Evolutionary conservation across 2,329 filamentous ascomycete genomes (phyloP), one percentile per base, ranked within the genome.

Genomic region (Sarocladium strictum): DNA sequence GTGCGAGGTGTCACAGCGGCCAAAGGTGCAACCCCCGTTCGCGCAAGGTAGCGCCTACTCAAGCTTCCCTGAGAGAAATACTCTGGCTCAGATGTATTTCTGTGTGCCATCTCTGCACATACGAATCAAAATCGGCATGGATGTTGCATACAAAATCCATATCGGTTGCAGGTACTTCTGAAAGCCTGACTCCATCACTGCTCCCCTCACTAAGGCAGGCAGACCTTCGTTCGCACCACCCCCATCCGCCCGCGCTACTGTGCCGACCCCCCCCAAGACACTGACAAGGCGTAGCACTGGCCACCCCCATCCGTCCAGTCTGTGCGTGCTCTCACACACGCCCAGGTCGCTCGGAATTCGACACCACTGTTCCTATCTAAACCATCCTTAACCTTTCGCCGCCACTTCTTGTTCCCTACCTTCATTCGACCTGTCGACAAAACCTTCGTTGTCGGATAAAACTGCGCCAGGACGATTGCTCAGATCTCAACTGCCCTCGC

Each of bases 231-330:
- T 38, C 17, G 40, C 40, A 32, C 10, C 5, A 7, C 43, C 6
- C 27, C 47, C 29, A 23, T 51, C 27, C 27, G 47, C 47, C 15
- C 27, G 47, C 47, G 47, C 27, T 51, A 33, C 27, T 11, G 26
- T 51, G 29, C 24, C 17, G 47, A 51, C 47, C 27, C 47, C 23
- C 40, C 43, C 26, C 10, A 49, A 24, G 43, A 27, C 26, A 32
- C 26, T 7, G 26, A 32, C 43, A 23, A 17, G 26, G 43, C 43
- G 23, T 35, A 51, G n/a, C 12, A 51, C 27, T 51, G 47, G 47
- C 47, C 27, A 51, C 47, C 47, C 47, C 47, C 26, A 19, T 49
- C 26, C 10, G 43, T 9, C 23, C 47, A 51, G 47, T 29, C 47
- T 29, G 47, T 17, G 12, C 4, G n/a, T n/a, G n/a, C n/a, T n/a